Evolutionary conservation across 805 yeast genomes (phyloP).

Genomic region (Pichia eremophila): DNA sequence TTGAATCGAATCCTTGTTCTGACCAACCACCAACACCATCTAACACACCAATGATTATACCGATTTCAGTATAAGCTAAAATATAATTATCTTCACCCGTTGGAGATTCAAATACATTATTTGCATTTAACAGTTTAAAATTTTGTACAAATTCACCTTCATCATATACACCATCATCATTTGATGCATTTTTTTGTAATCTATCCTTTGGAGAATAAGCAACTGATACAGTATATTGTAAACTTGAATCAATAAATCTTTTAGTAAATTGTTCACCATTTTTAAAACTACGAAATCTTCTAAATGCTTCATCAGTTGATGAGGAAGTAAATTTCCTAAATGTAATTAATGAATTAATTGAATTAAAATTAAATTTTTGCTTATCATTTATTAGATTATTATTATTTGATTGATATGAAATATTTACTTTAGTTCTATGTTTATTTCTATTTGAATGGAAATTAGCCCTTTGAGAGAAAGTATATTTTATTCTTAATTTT

Average conservation of each 20-base stretch:
- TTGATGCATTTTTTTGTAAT: constrained; percentile 30
- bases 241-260: constrained; percentile 17
- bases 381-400: background rate
- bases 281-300: constrained; percentile 18
- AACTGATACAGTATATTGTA: constrained; percentile 49
- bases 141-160: constrained; percentile 21
- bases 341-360: constrained; percentile 1
- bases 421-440: constrained; percentile 4
- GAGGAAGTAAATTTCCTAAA: constrained; percentile 9
- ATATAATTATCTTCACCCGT: constrained; percentile 75
- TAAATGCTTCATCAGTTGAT: constrained; percentile 15
- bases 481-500: constrained; percentile 1
- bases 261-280: constrained; percentile 23
- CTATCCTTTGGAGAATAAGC: constrained; percentile 71
- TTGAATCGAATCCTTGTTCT: constrained; percentile 81
- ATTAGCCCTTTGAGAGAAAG: constrained; percentile 1
- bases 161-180: constrained; percentile 17
- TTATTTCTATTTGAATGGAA: constrained; percentile 6
- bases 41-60: constrained; percentile 66
- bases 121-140: constrained; percentile 16
- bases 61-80: constrained; percentile 35
- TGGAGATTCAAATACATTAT: constrained; percentile 35
- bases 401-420: background rate
- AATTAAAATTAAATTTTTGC: background rate
- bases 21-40: constrained; percentile 99